Percentiles rank a stretch among this genome's conserved stretches.
Conservation (phyloP, 2,329 filamentous ascomycete genomes). For the Sclerotinia minor region DNA sequence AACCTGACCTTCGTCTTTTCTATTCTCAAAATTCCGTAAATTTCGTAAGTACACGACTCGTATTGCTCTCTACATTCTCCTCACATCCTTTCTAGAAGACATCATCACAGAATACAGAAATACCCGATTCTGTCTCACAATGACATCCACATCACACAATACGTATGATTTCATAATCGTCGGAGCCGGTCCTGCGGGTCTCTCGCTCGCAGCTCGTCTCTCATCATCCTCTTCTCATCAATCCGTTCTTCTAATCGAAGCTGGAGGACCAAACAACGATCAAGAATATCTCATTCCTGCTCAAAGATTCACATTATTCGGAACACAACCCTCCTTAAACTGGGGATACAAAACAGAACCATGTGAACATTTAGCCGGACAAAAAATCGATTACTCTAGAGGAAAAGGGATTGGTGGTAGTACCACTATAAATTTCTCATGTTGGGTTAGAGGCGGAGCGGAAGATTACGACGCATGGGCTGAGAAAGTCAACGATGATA, state of each 20-base stretch:
- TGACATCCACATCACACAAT: slow-evolving; percentile 7
- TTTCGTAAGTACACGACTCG: not conserved
- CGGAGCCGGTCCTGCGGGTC: slow-evolving; percentile 60
- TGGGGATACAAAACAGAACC: slow-evolving; percentile 38
- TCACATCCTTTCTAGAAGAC: not conserved
- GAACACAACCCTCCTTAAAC: slow-evolving; percentile 40
- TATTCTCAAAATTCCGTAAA: too few species aligned
- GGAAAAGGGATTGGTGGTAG: slow-evolving; percentile 45
- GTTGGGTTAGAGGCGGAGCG: slow-evolving; percentile 54
- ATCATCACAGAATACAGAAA: not conserved
- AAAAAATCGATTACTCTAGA: slow-evolving; percentile 40
- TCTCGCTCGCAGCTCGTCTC: slow-evolving; percentile 55
- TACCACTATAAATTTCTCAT: slow-evolving; percentile 45
- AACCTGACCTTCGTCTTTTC: not conserved
- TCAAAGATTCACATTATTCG: slow-evolving; percentile 55
- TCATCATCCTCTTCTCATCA: slow-evolving; percentile 50
- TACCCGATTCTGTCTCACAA: not conserved
- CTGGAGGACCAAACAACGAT: slow-evolving; percentile 53
- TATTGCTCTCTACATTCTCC: not conserved
- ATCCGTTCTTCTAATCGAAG: slow-evolving; percentile 60
- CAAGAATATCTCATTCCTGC: slow-evolving; percentile 50
- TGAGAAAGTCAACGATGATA: slow-evolving; percentile 53
- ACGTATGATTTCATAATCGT: slow-evolving; percentile 21
- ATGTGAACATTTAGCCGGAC: slow-evolving; percentile 34
- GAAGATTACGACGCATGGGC: slow-evolving; percentile 66